phyloP scores from a whole-genome alignment of 768 basidiomycete species.

The Erythrobasidium yunnanense region DNA sequence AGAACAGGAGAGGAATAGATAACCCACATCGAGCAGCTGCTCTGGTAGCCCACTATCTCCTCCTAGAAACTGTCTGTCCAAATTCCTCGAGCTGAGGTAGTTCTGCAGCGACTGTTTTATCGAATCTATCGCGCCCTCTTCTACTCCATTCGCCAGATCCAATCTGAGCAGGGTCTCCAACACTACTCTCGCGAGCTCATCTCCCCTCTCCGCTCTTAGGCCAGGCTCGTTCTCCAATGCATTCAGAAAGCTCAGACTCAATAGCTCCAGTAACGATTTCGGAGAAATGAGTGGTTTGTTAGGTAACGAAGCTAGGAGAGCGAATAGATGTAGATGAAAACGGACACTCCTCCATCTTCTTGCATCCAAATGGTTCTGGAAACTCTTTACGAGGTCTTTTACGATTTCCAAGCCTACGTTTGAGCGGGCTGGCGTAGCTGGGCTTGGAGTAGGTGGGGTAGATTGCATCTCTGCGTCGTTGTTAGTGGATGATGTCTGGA shows the following conservation, averaged over 20 bases:
- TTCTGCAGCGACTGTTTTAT: constrained; percentile 1
- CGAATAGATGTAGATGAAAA: constrained; percentile 78
- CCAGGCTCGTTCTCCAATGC: constrained; percentile 76
- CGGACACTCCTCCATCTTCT: constrained; percentile 82
- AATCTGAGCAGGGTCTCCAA: constrained; percentile 71
- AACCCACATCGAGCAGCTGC: constrained; percentile 19
- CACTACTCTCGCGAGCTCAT: constrained; percentile 67
- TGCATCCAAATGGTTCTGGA: constrained; percentile 77
- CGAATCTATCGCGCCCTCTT: neutral
- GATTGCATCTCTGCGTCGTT: constrained; percentile 39
- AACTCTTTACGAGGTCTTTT: constrained; percentile 83
- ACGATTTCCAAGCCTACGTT: constrained; percentile 61
- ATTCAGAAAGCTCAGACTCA: constrained; percentile 63
- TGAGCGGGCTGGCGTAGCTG: constrained; percentile 24
- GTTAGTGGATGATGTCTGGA: constrained; percentile 35
- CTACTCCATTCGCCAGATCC: neutral
- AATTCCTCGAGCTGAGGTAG: neutral
- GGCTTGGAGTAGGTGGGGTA: neutral
- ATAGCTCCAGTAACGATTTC: constrained; percentile 65
- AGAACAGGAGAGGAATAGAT: too few species aligned
- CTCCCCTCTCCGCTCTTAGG: constrained; percentile 71
- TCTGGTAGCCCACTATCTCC: neutral
- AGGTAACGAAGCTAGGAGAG: constrained; percentile 66
- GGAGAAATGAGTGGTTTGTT: constrained; percentile 54
- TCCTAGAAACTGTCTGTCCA: constrained; percentile 5